Evolutionary conservation across 2,329 filamentous ascomycete genomes (phyloP).

Genomic region (Escovopsis weberi): DNA sequence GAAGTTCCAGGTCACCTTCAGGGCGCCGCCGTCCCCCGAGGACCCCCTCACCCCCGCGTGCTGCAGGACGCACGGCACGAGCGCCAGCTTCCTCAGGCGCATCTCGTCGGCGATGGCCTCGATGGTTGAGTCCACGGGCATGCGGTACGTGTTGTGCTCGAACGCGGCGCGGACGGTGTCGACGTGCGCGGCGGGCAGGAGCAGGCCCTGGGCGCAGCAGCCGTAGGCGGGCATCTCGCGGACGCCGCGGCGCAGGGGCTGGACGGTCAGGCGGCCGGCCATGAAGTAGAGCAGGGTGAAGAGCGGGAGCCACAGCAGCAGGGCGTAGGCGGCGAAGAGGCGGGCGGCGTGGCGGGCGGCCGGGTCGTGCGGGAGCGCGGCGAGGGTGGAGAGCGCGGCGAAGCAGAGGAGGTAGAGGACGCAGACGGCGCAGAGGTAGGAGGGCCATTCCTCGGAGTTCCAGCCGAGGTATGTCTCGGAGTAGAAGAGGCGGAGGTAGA

Average conservation of each 20-base stretch:
- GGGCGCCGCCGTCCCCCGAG: slow-evolving; percentile 11
- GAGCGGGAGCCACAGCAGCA: slow-evolving; percentile 11
- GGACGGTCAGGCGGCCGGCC: slow-evolving; percentile 14
- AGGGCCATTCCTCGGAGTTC: slow-evolving; percentile 19
- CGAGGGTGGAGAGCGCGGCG: slow-evolving; percentile 6
- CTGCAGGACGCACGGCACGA: slow-evolving; percentile 19
- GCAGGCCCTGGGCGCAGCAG: slow-evolving; percentile 21
- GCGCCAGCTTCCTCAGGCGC: slow-evolving; percentile 16
- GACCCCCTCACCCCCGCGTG: slow-evolving; percentile 17
- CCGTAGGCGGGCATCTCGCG: slow-evolving; percentile 20
- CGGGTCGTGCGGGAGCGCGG: background rate
- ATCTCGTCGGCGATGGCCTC: slow-evolving; percentile 14
- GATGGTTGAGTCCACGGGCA: slow-evolving; percentile 17
- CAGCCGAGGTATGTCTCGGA: slow-evolving; percentile 20
- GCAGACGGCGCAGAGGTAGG: slow-evolving; percentile 10
- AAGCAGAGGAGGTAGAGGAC: slow-evolving; percentile 9
- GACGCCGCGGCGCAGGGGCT: slow-evolving; percentile 11
- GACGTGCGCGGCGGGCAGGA: slow-evolving; percentile 16
- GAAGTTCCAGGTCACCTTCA: slow-evolving; percentile 18
- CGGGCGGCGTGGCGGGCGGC: background rate
- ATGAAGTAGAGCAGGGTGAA: slow-evolving; percentile 15
- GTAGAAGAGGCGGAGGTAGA: slow-evolving; percentile 21
- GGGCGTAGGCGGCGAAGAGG: background rate
- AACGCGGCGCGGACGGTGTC: slow-evolving; percentile 8
- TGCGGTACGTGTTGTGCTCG: slow-evolving; percentile 7